Percentiles rank a stretch among this genome's conserved stretches.
Evolutionary conservation across 495 filamentous ascomycete species (phyloP).

Genomic region (Trichodelitschia bisporula): DNA sequence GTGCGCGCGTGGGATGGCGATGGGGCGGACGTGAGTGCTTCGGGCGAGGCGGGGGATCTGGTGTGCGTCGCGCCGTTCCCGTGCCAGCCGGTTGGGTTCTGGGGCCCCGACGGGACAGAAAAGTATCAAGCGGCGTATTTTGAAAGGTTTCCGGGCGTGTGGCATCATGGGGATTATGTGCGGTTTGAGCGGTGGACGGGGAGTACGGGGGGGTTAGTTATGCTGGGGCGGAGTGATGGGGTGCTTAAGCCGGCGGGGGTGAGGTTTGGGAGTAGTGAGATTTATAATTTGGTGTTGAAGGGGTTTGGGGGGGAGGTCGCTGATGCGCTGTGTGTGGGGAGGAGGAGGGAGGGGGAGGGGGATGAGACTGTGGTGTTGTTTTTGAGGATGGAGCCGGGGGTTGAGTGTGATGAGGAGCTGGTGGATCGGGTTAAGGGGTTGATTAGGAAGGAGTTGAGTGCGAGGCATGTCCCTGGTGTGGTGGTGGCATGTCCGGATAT

Average conservation of each 20-base stretch:
- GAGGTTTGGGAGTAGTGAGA: slow-evolving; percentile 60
- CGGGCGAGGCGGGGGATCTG: slow-evolving; percentile 62
- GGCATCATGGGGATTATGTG: slow-evolving; percentile 93
- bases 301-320: slow-evolving; percentile 55
- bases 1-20: slow-evolving; percentile 50
- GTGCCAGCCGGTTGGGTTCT: slow-evolving; percentile 75
- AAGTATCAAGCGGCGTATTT: slow-evolving; percentile 75
- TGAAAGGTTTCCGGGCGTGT: slow-evolving; percentile 49
- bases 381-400: slow-evolving; percentile 39
- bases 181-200: slow-evolving; percentile 52
- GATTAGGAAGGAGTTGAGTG: slow-evolving; percentile 51
- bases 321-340: slow-evolving; percentile 67
- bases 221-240: slow-evolving; percentile 63
- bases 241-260: slow-evolving; percentile 59
- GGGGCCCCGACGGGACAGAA: slow-evolving; percentile 40
- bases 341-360: slow-evolving; percentile 40
- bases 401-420: slow-evolving; percentile 24
- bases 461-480: slow-evolving; percentile 65
- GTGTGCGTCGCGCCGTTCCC: slow-evolving; percentile 76
- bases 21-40: slow-evolving; percentile 23
- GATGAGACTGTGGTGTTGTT: slow-evolving; percentile 81
- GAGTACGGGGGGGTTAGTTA: slow-evolving; percentile 47
- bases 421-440: slow-evolving; percentile 30
- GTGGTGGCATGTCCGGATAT: slow-evolving; percentile 60
- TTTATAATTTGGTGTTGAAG: slow-evolving; percentile 71